Base-by-base conservation (phyloP, 257 asterid genomes). In the Primulina tabacum region DNA sequence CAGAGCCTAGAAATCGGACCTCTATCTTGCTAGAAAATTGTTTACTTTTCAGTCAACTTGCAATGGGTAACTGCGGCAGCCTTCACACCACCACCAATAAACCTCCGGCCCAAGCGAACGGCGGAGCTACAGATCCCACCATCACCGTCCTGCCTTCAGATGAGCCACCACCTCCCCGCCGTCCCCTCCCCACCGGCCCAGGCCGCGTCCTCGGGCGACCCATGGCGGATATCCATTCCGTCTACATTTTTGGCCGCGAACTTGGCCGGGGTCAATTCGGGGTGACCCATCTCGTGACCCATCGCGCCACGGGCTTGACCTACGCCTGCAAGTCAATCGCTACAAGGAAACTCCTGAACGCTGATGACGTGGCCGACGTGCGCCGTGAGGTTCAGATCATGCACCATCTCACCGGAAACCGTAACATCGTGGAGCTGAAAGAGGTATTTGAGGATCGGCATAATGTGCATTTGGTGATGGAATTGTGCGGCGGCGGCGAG, bases 221-320 rank as follows among this genome's bases (percentile, higher is more conserved):
- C 30, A 77, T 91, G 84, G 83, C 90, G 64, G 96, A 91, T 52
- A 75, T 87, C 62, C 87, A 80, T 71, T 75, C 87, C 62, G 68
- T 55, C 80, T 91, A 87, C 91, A 76, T 73, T 21, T 91, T 91
- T 62, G 92, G 91, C 59, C 83, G 88, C n/a, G 95, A 89, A 64
- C 90, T 91, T 8, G 97, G 97, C 30, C 96, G 97, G 14, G 97
- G 97, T 1, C 96, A 91, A 67, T 91, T 89, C 79, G 97, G 97
- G n/a, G 95, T 91, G 7, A 91, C 92, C 16, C 85, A 85, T 61
- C 86, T 85, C 63, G 95, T 85, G 5, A 91, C 89, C 47, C 87
- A 84, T 82, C 88, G 83, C 60, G 40, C 66, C 68, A 85, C 96
- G 64, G 79, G 89, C 68, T 76, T 76, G 66, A 28, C 69, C 43